Evolutionary conservation across 2,329 filamentous ascomycete species (phyloP).

Genomic region (Penicillium sp.): DNA sequence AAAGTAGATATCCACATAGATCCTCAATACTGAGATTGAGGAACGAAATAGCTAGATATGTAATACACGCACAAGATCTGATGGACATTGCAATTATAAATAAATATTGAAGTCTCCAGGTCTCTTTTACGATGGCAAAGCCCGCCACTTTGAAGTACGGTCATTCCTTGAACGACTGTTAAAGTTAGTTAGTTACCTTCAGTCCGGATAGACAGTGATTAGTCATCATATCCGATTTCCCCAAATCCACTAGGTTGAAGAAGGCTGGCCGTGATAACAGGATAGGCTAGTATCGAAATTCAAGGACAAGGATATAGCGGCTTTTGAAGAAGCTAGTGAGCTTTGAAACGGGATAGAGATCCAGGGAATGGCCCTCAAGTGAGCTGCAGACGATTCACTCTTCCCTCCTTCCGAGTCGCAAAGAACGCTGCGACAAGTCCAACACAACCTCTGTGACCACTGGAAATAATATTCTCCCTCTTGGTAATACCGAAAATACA

Average conservation of each 20-base stretch:
- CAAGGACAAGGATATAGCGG: background rate
- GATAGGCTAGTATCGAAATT: background rate
- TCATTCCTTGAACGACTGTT: no score
- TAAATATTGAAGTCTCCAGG: background rate
- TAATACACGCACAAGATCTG: no score
- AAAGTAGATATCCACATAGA: background rate
- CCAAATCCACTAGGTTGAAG: background rate
- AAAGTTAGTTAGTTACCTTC: no score
- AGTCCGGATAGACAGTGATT: background rate
- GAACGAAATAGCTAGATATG: no score
- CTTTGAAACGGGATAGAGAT: background rate
- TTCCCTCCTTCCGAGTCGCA: background rate
- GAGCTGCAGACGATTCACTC: background rate
- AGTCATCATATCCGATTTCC: constrained; percentile 5
- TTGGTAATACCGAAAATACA: background rate
- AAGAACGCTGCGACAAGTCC: background rate
- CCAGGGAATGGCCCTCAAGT: background rate
- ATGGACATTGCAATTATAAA: no score
- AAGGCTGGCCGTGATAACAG: background rate
- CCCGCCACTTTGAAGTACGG: background rate
- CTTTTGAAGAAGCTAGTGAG: background rate
- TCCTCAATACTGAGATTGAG: no score
- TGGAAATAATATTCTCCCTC: background rate
- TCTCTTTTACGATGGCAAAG: background rate
- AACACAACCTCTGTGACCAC: background rate